These are phyloP conservation scores for Pythium volutum DNA, from an alignment of 352 stramenopile genomes.

Conservation along the genomic window DNA sequence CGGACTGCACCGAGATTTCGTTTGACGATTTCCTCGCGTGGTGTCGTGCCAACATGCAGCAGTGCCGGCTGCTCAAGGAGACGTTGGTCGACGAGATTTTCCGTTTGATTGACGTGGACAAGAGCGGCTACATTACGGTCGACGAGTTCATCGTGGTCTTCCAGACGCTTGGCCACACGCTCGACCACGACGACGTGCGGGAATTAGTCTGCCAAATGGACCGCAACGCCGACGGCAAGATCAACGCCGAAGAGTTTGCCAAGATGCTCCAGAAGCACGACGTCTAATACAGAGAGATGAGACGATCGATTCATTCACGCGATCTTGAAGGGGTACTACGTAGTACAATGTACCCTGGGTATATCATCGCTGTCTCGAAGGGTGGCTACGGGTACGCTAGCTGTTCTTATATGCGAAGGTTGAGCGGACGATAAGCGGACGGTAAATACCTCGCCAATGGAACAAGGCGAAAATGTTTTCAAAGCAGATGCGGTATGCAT, in stretches of 20 bases:
- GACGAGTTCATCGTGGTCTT: constrained; percentile 77
- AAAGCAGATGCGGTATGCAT: too few relatives aligned
- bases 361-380: too few relatives aligned
- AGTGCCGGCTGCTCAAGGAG: constrained; percentile 50
- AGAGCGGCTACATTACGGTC: constrained; percentile 61
- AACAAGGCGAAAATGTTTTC: too few relatives aligned
- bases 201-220: constrained; percentile 77
- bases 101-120: constrained; percentile 61
- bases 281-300: constrained; percentile 39
- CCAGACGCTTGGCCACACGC: constrained; percentile 60
- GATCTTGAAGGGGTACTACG: neutral
- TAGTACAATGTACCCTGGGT: too few relatives aligned
- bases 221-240: constrained; percentile 70
- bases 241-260: constrained; percentile 67
- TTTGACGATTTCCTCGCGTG: constrained; percentile 74
- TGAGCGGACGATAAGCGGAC: too few relatives aligned
- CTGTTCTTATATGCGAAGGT: too few relatives aligned
- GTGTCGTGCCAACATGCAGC: constrained; percentile 60
- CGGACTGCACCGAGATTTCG: constrained; percentile 41
- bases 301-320: too few relatives aligned
- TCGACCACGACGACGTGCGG: constrained; percentile 70
- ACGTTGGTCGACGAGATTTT: constrained; percentile 69
- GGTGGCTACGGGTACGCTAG: too few relatives aligned
- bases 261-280: constrained; percentile 78
- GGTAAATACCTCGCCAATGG: too few relatives aligned